A percentile compares a stretch with the other conserved stretches of the same genome.
phyloP scores from a whole-genome alignment of 768 basidiomycete genomes.

The Pleurotus eryngii region DNA sequence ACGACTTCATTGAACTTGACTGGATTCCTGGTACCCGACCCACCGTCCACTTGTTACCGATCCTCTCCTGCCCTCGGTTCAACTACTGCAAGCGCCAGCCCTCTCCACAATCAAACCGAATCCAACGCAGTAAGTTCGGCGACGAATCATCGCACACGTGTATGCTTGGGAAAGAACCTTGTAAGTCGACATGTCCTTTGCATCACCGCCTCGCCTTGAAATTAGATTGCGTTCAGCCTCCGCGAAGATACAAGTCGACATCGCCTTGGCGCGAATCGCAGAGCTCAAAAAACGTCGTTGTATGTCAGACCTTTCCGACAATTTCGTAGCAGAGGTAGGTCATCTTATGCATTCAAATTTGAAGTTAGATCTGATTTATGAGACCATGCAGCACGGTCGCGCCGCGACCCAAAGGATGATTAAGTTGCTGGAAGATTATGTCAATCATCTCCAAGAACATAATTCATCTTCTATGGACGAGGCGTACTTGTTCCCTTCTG shows the following conservation, averaged over 20 bases:
- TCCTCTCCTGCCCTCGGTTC: slow-evolving; percentile 78
- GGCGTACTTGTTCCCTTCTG: slow-evolving; percentile 64
- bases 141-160: slow-evolving; percentile 81
- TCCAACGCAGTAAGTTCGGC: slow-evolving; percentile 76
- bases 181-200: slow-evolving; percentile 35
- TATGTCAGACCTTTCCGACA: neutral
- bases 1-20: slow-evolving; percentile 82
- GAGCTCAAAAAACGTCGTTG: slow-evolving; percentile 35
- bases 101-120: slow-evolving; percentile 34
- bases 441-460: slow-evolving; percentile 44
- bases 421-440: slow-evolving; percentile 57
- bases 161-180: slow-evolving; percentile 66
- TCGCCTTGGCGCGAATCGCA: slow-evolving; percentile 52
- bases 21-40: slow-evolving; percentile 54
- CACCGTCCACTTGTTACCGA: slow-evolving; percentile 62
- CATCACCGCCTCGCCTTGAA: too few relatives aligned
- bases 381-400: slow-evolving; percentile 6
- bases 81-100: slow-evolving; percentile 71
- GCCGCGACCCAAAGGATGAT: slow-evolving; percentile 46
- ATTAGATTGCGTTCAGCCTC: slow-evolving; percentile 40
- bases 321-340: neutral
- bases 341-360: neutral
- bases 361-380: neutral
- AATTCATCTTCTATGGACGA: slow-evolving; percentile 28
- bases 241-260: slow-evolving; percentile 57